Percentiles rank a stretch among this genome's conserved stretches.
phyloP scores from a whole-genome alignment of 2,329 filamentous ascomycete genomes.

The Colletotrichum tofieldiae region DNA sequence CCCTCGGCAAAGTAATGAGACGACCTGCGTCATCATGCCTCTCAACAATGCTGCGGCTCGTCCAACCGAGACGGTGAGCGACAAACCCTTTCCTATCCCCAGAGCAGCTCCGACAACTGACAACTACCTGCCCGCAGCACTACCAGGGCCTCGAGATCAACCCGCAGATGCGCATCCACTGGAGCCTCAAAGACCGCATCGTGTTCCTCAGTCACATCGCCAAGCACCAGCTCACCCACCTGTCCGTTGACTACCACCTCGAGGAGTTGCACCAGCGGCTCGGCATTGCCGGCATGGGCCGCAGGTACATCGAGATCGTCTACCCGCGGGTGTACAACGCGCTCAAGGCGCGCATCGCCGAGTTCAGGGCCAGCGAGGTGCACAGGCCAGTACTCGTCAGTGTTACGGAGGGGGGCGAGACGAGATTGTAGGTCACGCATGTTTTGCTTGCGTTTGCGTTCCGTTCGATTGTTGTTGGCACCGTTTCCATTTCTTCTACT shows the following conservation, averaged over 20 bases:
- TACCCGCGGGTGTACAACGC: not conserved
- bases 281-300: not conserved
- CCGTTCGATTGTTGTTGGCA: not conserved
- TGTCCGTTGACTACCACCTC: not conserved
- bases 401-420: not conserved
- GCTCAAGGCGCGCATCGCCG: not conserved
- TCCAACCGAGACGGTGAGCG: too few species aligned
- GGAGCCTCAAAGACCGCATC: not conserved
- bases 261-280: not conserved
- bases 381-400: not conserved
- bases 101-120: too few species aligned
- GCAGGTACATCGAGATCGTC: not conserved
- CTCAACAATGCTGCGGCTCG: too few species aligned
- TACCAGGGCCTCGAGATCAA: conserved; percentile 5
- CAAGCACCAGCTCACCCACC: not conserved
- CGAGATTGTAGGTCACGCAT: not conserved
- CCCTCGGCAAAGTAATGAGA: too few species aligned
- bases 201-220: not conserved
- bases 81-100: too few species aligned
- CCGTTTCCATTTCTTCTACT: not conserved
- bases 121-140: not conserved
- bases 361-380: not conserved
- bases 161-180: conserved; percentile 5
- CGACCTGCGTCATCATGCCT: too few species aligned
- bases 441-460: not conserved